phyloP scores from a whole-genome alignment of 805 yeast genomes.

The Hanseniaspora valbyensis region DNA sequence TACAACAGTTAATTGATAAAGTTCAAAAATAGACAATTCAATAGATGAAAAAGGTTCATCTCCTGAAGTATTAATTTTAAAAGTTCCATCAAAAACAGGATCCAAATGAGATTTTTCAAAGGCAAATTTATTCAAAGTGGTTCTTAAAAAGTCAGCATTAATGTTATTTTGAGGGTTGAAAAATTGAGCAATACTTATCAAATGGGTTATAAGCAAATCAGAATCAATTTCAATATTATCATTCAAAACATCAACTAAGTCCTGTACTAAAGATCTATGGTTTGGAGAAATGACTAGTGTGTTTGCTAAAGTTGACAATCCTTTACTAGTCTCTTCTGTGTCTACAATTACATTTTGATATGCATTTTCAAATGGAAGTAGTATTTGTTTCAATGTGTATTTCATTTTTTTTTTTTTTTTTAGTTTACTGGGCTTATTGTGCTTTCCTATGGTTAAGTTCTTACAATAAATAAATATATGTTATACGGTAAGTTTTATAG shows the following conservation, averaged over 20 bases:
- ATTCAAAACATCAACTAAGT: not conserved
- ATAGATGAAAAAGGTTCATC: not conserved
- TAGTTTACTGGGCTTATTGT: too few species aligned
- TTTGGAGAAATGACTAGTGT: constrained; percentile 2
- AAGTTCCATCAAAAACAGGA: constrained; percentile 56
- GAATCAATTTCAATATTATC: constrained; percentile 2
- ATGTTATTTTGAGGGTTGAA: constrained; percentile 10
- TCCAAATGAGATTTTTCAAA: constrained; percentile 33
- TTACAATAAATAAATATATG: too few species aligned
- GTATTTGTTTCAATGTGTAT: constrained; percentile 2
- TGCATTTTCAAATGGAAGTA: constrained; percentile 6
- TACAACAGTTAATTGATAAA: constrained; percentile 48
- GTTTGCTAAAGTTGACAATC: constrained; percentile 10
- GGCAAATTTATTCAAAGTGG: constrained; percentile 29
- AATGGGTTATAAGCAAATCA: not conserved
- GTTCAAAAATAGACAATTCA: constrained; percentile 46
- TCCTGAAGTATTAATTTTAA: constrained; percentile 35
- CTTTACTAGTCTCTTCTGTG: constrained; percentile 5
- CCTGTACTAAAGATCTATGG: not conserved
- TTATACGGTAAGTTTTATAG: too few species aligned
- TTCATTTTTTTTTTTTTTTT: not conserved
- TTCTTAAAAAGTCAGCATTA: constrained; percentile 5
- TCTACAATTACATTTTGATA: constrained; percentile 10
- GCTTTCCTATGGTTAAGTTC: too few species aligned
- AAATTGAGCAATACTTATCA: constrained; percentile 5